phyloP scores from a whole-genome alignment of 2,329 filamentous ascomycete genomes.

The Periconia macrospinosa region DNA sequence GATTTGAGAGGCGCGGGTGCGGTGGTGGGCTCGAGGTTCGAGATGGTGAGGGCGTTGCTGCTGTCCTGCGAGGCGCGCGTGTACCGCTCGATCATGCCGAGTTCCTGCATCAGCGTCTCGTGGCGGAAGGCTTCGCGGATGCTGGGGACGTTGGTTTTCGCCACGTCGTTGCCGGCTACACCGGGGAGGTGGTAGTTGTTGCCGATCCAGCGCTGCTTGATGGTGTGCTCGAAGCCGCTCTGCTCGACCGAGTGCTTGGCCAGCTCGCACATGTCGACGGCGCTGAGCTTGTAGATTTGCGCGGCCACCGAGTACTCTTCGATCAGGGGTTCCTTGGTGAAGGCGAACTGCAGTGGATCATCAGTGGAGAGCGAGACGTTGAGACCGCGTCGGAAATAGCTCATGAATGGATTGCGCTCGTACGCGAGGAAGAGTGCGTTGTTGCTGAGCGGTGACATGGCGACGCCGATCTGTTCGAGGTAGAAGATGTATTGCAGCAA shows the following conservation, averaged over 20 bases:
- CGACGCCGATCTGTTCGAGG: conserved; percentile 95
- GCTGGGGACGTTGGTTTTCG: conserved; percentile 95
- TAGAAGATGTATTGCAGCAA: conserved; percentile 97
- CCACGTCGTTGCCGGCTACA: conserved; percentile 84
- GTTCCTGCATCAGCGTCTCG: conserved; percentile 81
- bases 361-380: conserved; percentile 97
- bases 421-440: conserved; percentile 96
- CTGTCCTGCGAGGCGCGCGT: conserved; percentile 40
- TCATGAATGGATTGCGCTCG: conserved; percentile 93
- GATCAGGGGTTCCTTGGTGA: conserved; percentile 96
- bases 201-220: conserved; percentile 93
- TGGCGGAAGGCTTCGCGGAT: conserved; percentile 87
- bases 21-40: conserved; percentile 34
- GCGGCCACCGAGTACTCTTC: conserved; percentile 98
- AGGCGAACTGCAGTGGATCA: conserved; percentile 95
- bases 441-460: conserved; percentile 99
- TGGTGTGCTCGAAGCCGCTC: conserved; percentile 84
- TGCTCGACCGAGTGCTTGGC: conserved; percentile 95
- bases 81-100: conserved; percentile 63
- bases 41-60: conserved; percentile 34
- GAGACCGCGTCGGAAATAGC: conserved; percentile 90
- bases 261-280: conserved; percentile 97
- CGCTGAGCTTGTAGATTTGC: conserved; percentile 96
- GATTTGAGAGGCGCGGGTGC: conserved; percentile 25
- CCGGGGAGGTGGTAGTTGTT: conserved; percentile 76